Evolutionary conservation across 73 alveolate genomes (phyloP).

Genomic region (Stentor coeruleus): DNA sequence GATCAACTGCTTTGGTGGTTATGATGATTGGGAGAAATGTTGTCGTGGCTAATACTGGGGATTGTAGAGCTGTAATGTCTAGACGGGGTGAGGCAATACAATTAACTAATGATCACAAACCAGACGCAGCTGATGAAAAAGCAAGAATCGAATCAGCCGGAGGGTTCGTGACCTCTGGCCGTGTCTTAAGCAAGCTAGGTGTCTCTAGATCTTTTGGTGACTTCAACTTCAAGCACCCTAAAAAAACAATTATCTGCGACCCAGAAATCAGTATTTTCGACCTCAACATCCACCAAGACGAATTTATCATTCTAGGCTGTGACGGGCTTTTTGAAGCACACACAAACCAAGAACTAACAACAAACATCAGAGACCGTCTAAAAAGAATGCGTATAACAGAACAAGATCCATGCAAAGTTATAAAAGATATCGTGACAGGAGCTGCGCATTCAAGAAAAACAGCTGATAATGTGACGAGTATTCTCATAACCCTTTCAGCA

Average conservation of each 20-base stretch:
- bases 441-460: background rate
- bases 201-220: slow-evolving; percentile 97
- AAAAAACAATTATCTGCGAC: slow-evolving; percentile 46
- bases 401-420: background rate
- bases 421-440: background rate
- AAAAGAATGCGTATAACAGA: background rate
- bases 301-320: slow-evolving; percentile 80
- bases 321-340: slow-evolving; percentile 91
- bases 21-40: slow-evolving; percentile 41
- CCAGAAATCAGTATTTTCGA: slow-evolving; percentile 28
- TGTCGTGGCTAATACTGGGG: slow-evolving; percentile 58
- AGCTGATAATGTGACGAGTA: background rate
- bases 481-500: background rate
- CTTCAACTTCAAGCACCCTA: slow-evolving; percentile 55
- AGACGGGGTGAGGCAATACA: slow-evolving; percentile 50
- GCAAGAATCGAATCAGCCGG: slow-evolving; percentile 82
- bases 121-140: slow-evolving; percentile 65
- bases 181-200: slow-evolving; percentile 80
- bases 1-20: slow-evolving; percentile 60
- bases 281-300: slow-evolving; percentile 55
- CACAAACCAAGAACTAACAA: slow-evolving; percentile 61
- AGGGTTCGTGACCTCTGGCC: slow-evolving; percentile 71
- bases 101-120: slow-evolving; percentile 74
- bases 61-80: slow-evolving; percentile 80
- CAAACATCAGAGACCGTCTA: slow-evolving; percentile 41